Percentiles rank a stretch among this genome's conserved stretches.
Evolutionary conservation across 2,329 filamentous ascomycete genomes (phyloP).

Genomic region (Penicillium sumatraense): DNA sequence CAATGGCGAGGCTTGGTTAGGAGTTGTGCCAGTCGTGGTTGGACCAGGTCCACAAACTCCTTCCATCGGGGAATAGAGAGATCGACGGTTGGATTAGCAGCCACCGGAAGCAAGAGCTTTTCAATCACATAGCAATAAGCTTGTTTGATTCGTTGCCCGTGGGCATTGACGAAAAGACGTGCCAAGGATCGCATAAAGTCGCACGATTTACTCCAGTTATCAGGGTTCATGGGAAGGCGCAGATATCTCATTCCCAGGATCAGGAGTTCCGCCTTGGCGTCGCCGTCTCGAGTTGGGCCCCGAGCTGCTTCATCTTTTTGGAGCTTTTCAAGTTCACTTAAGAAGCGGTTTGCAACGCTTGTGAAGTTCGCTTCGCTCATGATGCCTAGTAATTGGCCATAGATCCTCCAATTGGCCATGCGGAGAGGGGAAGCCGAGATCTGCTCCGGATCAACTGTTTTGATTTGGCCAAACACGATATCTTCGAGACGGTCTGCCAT

Average conservation of each 20-base stretch:
- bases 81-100: slow-evolving; percentile 77
- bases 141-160: slow-evolving; percentile 88
- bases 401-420: slow-evolving; percentile 94
- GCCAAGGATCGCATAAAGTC: slow-evolving; percentile 84
- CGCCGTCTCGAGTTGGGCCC: slow-evolving; percentile 61
- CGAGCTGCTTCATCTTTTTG: slow-evolving; percentile 70
- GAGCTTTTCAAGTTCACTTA: slow-evolving; percentile 76
- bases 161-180: slow-evolving; percentile 79
- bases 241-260: slow-evolving; percentile 91
- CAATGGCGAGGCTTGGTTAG: slow-evolving; percentile 92
- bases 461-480: slow-evolving; percentile 96
- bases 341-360: slow-evolving; percentile 80
- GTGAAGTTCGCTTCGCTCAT: slow-evolving; percentile 94
- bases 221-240: slow-evolving; percentile 73
- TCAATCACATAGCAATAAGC: slow-evolving; percentile 93
- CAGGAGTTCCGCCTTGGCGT: slow-evolving; percentile 83
- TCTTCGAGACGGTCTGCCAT: slow-evolving; percentile 94
- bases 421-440: slow-evolving; percentile 72
- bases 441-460: slow-evolving; percentile 82
- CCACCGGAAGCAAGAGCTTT: slow-evolving; percentile 82
- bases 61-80: slow-evolving; percentile 83
- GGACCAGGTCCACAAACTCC: slow-evolving; percentile 78
- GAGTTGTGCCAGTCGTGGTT: slow-evolving; percentile 79
- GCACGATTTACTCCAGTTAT: slow-evolving; percentile 83
- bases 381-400: slow-evolving; percentile 88